Evolutionary conservation across 2,329 filamentous ascomycete genomes (phyloP), one percentile per base, ranked within the genome.

Genomic region (Colletotrichum spinosum): DNA sequence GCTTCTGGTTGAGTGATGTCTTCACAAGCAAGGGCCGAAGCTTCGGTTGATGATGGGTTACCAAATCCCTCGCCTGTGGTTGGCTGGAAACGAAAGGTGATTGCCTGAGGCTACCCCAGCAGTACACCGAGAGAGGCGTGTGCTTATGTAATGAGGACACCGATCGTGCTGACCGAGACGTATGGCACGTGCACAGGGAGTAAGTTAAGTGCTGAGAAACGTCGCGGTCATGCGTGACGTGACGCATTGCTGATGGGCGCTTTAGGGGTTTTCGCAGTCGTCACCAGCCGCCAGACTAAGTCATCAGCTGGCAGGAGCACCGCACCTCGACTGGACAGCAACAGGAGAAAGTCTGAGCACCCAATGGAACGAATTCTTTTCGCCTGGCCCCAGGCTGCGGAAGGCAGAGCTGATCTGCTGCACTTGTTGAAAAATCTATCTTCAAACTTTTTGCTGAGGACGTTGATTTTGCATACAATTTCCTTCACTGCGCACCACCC

Each of bases 381-480:
- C 48, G 65, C 61, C 54, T 67, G 61, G 61, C 59, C 60, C 62
- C 56, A 67, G 52, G 58, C 57, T 44, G n/a, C 6, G 25, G 25
- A 55, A 66, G 63, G 66, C 45, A 53, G 53, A 52, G 66, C 57
- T 59, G 63, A 39, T 59, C 65, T 65, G 25, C 25, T 25, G 25
- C 25, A 25, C 25, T 46, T 55, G 35, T 33, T 54, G 67, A 68
- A 67, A 68, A 68, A 68, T 60, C 57, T 65, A 62, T 58, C 61
- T 25, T 55, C 60, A 79, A 81, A 80, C 76, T 82, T 86, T 85
- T 81, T 81, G 83, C 84, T 81, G 82, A 81, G 76, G 77, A 83
- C 74, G 69, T 71, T 74, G 69, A 69, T 78, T 81, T 81, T 72
- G 71, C 69, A 71, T 71, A 75, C 77, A 74, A 78, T 81, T 80